phyloP scores from a whole-genome alignment of 2,329 filamentous ascomycete genomes.

The Drechslerella coelobrocha region DNA sequence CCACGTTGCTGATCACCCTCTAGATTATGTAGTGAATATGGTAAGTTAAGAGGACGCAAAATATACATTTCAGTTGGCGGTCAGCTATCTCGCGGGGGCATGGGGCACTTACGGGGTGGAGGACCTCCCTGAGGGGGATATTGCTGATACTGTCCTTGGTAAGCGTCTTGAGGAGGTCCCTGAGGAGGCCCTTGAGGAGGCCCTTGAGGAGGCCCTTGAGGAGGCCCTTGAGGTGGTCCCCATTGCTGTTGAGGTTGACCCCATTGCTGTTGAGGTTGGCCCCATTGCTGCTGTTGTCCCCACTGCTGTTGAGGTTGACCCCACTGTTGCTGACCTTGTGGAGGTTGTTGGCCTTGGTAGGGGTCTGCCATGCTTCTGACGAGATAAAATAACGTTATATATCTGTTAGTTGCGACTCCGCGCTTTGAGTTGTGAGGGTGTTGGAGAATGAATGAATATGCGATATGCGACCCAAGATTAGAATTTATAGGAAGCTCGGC shows the following conservation, averaged over 20 bases:
- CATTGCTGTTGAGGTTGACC: not conserved
- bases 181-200: not conserved
- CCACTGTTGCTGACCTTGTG: slow-evolving; percentile 13
- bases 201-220: slow-evolving; percentile 3
- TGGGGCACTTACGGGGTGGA: no score
- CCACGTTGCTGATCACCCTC: slow-evolving; percentile 26
- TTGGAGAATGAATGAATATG: no score
- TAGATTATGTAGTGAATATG: not conserved
- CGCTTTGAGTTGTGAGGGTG: not conserved
- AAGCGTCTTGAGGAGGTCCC: slow-evolving; percentile 3
- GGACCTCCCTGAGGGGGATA: slow-evolving; percentile 7
- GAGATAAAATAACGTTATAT: no score
- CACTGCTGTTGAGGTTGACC: slow-evolving; percentile 8
- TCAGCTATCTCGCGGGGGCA: no score
- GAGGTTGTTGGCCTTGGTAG: not conserved
- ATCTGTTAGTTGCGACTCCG: no score
- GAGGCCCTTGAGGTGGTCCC: slow-evolving; percentile 15
- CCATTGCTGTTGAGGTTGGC: slow-evolving; percentile 3
- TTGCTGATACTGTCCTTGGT: not conserved
- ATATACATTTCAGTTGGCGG: slow-evolving; percentile 1
- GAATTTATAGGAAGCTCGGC: not conserved
- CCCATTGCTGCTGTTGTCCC: slow-evolving; percentile 21
- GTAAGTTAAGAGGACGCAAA: not conserved
- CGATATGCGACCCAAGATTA: not conserved
- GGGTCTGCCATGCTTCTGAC: not conserved